Percentiles rank a stretch among this genome's conserved stretches.
Conservation (phyloP, 306 rosid genomes). For the Medicago truncatula region MtrunA17r5.0-ANR NC_053043.1:19720001-19720500, state of each 20-base stretch:
- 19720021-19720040: background rate
- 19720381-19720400: background rate
- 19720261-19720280: conserved; percentile 48
- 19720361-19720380: conserved; percentile 41
- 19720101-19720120: conserved; percentile 71
- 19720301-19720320: conserved; percentile 43
- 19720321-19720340: conserved; percentile 44
- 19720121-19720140: conserved; percentile 74
- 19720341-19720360: conserved; percentile 51
- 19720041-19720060: background rate
- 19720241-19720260: conserved; percentile 62
- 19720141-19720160: conserved; percentile 44
- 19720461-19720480: conserved; percentile 30
- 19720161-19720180: background rate
- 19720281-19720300: conserved; percentile 40
- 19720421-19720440: conserved; percentile 36
- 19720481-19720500: conserved; percentile 28
- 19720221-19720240: conserved; percentile 61
- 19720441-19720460: conserved; percentile 17
- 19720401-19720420: background rate
- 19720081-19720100: conserved; percentile 72
- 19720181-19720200: background rate
- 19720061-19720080: conserved; percentile 25
- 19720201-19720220: conserved; percentile 26
- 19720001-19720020: background rate